Conservation (phyloP, 179 eudicot species). For the Nepenthes alata region DNA sequence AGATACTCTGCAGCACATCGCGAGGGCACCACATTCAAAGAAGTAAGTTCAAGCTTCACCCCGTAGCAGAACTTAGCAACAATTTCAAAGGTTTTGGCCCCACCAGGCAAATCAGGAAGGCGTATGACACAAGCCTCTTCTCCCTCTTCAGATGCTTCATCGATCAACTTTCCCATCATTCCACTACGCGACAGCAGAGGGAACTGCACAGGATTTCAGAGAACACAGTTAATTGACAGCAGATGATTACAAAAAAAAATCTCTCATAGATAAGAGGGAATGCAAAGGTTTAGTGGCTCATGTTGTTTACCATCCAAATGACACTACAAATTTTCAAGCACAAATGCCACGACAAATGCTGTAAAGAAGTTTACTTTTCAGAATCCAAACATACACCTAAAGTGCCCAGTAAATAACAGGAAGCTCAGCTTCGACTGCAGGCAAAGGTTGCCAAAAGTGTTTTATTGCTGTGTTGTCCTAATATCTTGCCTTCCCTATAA, state of each 20-base stretch:
- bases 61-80: constrained; percentile 44
- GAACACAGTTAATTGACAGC: neutral
- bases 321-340: too few species aligned
- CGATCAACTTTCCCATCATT: constrained; percentile 29
- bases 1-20: constrained; percentile 39
- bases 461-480: too few species aligned
- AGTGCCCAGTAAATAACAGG: too few species aligned
- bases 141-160: constrained; percentile 19
- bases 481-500: too few species aligned
- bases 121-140: constrained; percentile 22
- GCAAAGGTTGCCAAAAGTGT: too few species aligned
- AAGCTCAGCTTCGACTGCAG: too few species aligned
- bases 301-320: too few species aligned
- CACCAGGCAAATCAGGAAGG: constrained; percentile 25
- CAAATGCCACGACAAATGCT: too few species aligned
- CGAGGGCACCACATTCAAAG: constrained; percentile 29
- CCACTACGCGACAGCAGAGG: constrained; percentile 39
- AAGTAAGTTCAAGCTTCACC: constrained; percentile 37
- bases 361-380: too few species aligned
- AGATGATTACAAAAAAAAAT: neutral
- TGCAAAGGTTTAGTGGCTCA: too few species aligned
- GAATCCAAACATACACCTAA: too few species aligned
- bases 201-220: constrained; percentile 18
- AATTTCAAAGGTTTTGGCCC: constrained; percentile 32
- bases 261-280: too few species aligned